Evolutionary conservation across 495 filamentous ascomycete species (phyloP).

Genomic region (Penicillium canariense): DNA sequence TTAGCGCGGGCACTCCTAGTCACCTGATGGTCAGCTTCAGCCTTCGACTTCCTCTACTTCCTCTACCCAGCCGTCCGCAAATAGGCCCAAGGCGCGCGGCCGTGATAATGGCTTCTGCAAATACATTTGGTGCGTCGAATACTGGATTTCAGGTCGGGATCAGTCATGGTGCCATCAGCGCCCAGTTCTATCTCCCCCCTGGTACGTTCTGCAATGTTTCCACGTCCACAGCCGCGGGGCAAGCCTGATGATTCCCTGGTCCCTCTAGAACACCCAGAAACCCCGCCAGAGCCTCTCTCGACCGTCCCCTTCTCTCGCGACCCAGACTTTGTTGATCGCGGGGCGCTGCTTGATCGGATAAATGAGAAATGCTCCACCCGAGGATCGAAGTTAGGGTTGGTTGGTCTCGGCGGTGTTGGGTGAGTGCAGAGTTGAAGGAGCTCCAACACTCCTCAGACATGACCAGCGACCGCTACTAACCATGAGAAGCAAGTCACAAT

Average conservation of each 20-base stretch:
- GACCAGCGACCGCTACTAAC: no score
- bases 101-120: neutral
- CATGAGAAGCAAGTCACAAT: slow-evolving; percentile 33
- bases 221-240: neutral
- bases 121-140: neutral
- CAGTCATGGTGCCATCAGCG: neutral
- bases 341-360: slow-evolving; percentile 24
- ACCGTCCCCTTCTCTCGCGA: slow-evolving; percentile 34
- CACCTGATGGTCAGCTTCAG: neutral
- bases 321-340: slow-evolving; percentile 34
- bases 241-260: no score
- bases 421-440: slow-evolving; percentile 16
- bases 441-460: no score
- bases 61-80: no score
- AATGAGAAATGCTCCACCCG: slow-evolving; percentile 20
- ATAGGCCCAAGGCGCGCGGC: neutral
- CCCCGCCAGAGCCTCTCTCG: slow-evolving; percentile 15
- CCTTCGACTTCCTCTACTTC: neutral
- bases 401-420: slow-evolving; percentile 37
- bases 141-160: neutral
- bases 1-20: neutral
- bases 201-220: neutral
- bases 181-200: no score
- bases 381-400: slow-evolving; percentile 23
- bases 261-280: slow-evolving; percentile 10